Percentiles rank a stretch among this genome's conserved stretches.
Evolutionary conservation across 495 filamentous ascomycete species (phyloP).

Genomic region (Parachaetomium inaequale): DNA sequence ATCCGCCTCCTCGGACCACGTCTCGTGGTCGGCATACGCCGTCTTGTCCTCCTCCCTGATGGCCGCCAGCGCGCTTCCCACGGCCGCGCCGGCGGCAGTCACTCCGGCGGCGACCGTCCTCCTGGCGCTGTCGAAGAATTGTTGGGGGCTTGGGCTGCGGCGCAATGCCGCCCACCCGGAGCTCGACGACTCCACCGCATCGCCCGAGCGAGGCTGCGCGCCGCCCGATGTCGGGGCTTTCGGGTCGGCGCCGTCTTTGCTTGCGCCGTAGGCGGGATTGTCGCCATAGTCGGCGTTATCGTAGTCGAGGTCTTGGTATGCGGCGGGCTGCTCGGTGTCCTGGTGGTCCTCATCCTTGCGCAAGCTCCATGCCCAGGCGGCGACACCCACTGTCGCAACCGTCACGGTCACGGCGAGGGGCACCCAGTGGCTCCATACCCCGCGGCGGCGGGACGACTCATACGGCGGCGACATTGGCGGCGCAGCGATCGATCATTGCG

Average conservation of each 20-base stretch:
- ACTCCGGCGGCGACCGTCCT: slow-evolving; percentile 73
- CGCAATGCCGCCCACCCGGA: slow-evolving; percentile 69
- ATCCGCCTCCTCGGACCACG: slow-evolving; percentile 80
- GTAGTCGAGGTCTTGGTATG: slow-evolving; percentile 46
- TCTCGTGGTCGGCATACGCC: slow-evolving; percentile 75
- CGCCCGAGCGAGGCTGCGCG: slow-evolving; percentile 33
- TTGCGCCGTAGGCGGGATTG: slow-evolving; percentile 52
- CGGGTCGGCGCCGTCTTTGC: slow-evolving; percentile 37
- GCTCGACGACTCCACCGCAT: slow-evolving; percentile 47
- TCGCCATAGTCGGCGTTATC: slow-evolving; percentile 49
- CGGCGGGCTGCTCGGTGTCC: slow-evolving; percentile 55
- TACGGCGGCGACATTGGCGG: slow-evolving; percentile 72
- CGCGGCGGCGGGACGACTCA: slow-evolving; percentile 64
- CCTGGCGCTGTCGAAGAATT: slow-evolving; percentile 75
- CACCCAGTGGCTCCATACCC: slow-evolving; percentile 76
- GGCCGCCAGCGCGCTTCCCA: slow-evolving; percentile 73
- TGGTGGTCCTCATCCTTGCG: slow-evolving; percentile 54
- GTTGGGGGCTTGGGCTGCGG: slow-evolving; percentile 84
- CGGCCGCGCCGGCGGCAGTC: slow-evolving; percentile 75
- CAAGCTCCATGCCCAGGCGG: slow-evolving; percentile 91
- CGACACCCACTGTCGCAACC: slow-evolving; percentile 76
- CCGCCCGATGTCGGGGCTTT: slow-evolving; percentile 40
- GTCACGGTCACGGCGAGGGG: slow-evolving; percentile 80
- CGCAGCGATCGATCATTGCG: slow-evolving; percentile 30
- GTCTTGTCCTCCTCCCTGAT: slow-evolving; percentile 80